These are phyloP conservation scores for Rauvolfia tetraphylla DNA, from an alignment of 257 asterid species.

Conservation along the genomic window DNA sequence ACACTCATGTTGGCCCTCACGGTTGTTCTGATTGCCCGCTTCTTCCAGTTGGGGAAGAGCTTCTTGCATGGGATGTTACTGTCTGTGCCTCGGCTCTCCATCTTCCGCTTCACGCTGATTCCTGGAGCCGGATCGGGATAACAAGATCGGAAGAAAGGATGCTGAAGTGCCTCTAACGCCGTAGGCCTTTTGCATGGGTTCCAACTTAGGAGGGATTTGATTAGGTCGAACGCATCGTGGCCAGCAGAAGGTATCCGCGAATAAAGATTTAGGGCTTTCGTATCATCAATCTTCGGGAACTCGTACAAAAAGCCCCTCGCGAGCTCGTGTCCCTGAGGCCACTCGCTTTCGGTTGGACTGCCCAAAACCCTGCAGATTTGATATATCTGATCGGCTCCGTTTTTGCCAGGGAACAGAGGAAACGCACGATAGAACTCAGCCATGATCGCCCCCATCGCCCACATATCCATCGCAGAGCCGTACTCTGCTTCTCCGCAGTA, in stretches of 20 bases:
- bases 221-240: not conserved
- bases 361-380: not conserved
- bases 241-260: not conserved
- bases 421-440: slow-evolving; percentile 43
- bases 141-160: not conserved
- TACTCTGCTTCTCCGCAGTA: slow-evolving; percentile 7
- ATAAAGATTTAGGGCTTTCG: not conserved
- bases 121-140: not conserved
- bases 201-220: not conserved
- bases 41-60: no score
- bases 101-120: no score
- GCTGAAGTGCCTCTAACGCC: not conserved
- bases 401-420: not conserved
- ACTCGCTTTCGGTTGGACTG: not conserved
- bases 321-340: not conserved
- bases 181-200: not conserved
- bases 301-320: not conserved
- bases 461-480: slow-evolving; percentile 73
- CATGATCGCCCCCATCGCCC: slow-evolving; percentile 89
- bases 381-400: not conserved
- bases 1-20: no score
- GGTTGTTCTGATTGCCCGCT: not conserved
- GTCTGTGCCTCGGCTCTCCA: no score
- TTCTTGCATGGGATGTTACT: no score
- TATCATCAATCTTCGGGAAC: not conserved